Conservation (phyloP, 192 early-diverging fungal genomes). For the Diversispora epigaea region DNA sequence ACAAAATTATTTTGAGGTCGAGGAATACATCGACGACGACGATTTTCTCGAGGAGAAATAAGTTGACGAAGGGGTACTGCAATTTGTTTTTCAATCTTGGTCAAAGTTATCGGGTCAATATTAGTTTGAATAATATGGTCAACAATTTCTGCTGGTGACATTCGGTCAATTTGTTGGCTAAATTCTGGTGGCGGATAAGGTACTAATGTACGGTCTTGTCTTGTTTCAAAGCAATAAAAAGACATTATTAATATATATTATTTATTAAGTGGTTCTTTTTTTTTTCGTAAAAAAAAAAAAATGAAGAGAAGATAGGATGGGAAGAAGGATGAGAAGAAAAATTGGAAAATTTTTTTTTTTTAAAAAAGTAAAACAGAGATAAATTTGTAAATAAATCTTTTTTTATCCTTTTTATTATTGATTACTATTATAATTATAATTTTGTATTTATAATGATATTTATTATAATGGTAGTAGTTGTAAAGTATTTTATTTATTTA, state of each 20-base stretch:
- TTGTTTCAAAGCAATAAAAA: conserved; percentile 15
- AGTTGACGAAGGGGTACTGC: conserved; percentile 8
- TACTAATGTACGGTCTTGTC: background rate
- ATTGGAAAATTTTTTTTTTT: no score
- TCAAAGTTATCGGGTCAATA: background rate
- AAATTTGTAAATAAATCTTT: no score
- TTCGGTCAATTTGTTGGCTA: conserved; percentile 1
- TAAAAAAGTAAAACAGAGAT: no score
- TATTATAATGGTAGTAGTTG: no score
- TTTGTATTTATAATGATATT: no score
- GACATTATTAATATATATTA: background rate
- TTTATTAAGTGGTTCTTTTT: background rate
- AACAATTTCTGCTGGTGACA: conserved; percentile 9
- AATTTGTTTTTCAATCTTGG: conserved; percentile 14
- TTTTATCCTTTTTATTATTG: no score
- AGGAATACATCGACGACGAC: conserved; percentile 1
- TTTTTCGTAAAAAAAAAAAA: no score
- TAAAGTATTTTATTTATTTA: no score
- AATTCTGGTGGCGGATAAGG: conserved; percentile 16
- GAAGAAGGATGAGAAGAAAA: no score
- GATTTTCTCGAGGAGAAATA: conserved; percentile 17
- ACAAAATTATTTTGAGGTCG: conserved; percentile 25
- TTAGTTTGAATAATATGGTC: conserved; percentile 13
- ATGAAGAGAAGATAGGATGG: no score
- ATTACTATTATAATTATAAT: no score